Evolutionary conservation across 768 basidiomycete genomes (phyloP).

Genomic region (Pulveroboletus frians): DNA sequence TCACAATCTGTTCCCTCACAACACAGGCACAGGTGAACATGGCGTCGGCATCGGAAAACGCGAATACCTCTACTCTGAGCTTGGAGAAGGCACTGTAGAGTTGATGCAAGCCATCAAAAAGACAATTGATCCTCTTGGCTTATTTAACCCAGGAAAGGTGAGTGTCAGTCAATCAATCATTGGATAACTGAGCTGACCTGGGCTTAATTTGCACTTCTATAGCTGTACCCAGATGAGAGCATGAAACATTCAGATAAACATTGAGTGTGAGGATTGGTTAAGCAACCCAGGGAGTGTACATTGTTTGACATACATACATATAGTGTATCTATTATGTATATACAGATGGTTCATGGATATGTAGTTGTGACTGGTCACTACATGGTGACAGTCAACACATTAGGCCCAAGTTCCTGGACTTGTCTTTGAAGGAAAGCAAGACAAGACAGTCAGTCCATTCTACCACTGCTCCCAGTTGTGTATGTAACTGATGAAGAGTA

Average conservation of each 20-base stretch:
- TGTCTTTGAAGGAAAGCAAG: too few species aligned
- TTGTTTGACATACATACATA: not conserved
- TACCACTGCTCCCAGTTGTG: too few species aligned
- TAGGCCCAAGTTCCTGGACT: too few species aligned
- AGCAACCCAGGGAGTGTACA: not conserved
- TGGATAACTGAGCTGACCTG: not conserved
- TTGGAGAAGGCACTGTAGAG: conserved; percentile 76
- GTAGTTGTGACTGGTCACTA: too few species aligned
- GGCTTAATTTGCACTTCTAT: not conserved
- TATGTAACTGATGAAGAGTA: too few species aligned
- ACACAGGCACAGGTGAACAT: conserved; percentile 71
- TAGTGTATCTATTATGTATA: not conserved
- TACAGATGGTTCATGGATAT: not conserved
- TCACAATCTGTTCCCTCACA: not conserved
- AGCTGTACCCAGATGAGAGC: conserved; percentile 25
- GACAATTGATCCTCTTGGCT: conserved; percentile 63
- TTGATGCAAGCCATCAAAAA: conserved; percentile 81
- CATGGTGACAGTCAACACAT: too few species aligned
- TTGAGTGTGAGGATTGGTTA: not conserved
- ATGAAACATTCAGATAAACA: conserved; percentile 11
- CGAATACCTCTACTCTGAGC: conserved; percentile 73
- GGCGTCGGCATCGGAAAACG: conserved; percentile 86
- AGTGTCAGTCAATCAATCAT: not conserved
- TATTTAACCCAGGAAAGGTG: conserved; percentile 86
- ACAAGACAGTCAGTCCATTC: too few species aligned